Base-by-base conservation (phyloP, 345 rosid genomes). In the Conringia planisiliqua region DNA sequence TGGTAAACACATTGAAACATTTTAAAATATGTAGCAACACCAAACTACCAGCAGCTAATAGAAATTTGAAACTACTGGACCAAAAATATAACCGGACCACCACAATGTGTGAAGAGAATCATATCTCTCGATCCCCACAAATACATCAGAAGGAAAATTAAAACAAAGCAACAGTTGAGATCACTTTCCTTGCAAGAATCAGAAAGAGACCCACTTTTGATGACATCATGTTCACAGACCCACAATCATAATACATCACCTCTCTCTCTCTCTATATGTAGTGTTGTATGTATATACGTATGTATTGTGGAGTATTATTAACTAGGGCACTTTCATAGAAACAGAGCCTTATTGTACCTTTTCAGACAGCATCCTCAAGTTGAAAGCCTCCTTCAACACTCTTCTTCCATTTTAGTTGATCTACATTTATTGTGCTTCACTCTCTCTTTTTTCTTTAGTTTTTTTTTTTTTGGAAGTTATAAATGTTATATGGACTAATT, bases 301-400 rank as follows among this genome's bases (percentile, higher is more conserved):
- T 55, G 18, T 63, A 50, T 35, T 43, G 68, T 71, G 77, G 43
- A 64, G 67, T 71, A 32, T 24, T 9, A 51, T 39, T 38, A 71
- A 77, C 48, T 48, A 71, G 50, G 47, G 57, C 63, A 71, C 73
- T 78, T 66, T 66, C 81, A 78, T 42, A 50, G 20, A 72, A 78
- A 72, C 40, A 72, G 67, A 71, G 38, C 40, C 39, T 75, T 68
- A 52, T 44, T 76, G 74, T 71, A 68, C 79, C 56, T 67, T 74
- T 71, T 69, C 60, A 40, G 69, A 62, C 51, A 62, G 66, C 67
- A 58, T 73, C 84, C 82, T 70, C 65, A 69, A 69, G 76, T 78
- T 86, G 62, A 82, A 86, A 77, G 82, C 86, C 58, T 75, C 66
- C 66, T 65, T 71, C 80, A 65, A 66, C 72, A 71, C 73, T 52